phyloP scores from a whole-genome alignment of 163 green algal species.

The Scenedesmus sp. region DNA sequence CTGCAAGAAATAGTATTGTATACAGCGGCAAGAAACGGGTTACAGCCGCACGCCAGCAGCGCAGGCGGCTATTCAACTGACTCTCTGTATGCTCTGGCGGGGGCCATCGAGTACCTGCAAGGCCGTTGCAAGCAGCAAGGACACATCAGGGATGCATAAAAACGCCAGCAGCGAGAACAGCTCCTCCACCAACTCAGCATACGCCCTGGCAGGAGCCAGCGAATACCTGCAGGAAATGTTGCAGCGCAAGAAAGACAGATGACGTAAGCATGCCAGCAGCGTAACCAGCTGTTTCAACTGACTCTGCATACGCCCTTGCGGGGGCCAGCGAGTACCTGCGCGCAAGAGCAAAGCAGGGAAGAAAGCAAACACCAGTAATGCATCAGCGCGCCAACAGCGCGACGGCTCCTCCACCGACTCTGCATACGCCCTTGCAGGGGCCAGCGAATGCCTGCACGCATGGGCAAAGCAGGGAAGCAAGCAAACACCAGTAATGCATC shows the following conservation, averaged over 20 bases:
- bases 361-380: neutral
- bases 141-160: neutral
- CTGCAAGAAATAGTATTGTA: no score
- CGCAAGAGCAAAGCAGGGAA: neutral
- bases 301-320: no score
- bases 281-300: no score
- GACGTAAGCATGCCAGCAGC: neutral
- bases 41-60: neutral
- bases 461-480: neutral
- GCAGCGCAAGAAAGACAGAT: no score
- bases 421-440: no score
- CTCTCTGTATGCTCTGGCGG: no score
- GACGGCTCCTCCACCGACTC: no score
- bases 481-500: neutral
- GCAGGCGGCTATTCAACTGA: neutral
- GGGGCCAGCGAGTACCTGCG: neutral
- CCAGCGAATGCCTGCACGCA: no score
- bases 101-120: neutral
- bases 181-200: neutral
- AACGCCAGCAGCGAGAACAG: neutral
- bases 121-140: neutral
- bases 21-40: no score
- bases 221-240: no score
- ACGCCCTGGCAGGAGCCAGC: neutral
- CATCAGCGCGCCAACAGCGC: no score